phyloP scores from a whole-genome alignment of 495 filamentous ascomycete genomes.

The Amphirosellinia nigrospora region DNA sequence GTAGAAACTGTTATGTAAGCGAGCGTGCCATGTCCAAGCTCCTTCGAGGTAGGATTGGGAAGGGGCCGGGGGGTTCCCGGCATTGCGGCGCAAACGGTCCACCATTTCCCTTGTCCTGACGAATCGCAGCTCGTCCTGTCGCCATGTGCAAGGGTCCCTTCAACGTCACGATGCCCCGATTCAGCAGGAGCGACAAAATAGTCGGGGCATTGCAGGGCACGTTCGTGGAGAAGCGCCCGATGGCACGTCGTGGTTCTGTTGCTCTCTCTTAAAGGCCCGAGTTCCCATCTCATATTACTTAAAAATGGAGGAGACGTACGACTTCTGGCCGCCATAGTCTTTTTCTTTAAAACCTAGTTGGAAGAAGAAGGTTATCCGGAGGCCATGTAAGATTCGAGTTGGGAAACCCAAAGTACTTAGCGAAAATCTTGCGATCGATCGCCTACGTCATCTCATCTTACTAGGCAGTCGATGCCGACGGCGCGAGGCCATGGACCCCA shows the following conservation, averaged over 20 bases:
- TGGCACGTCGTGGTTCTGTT: conserved; percentile 12
- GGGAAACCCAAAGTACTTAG: neutral
- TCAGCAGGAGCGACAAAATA: conserved; percentile 14
- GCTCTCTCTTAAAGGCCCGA: neutral
- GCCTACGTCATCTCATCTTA: neutral
- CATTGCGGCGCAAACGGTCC: neutral
- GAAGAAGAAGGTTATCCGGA: neutral
- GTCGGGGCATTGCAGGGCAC: neutral
- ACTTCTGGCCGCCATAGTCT: neutral
- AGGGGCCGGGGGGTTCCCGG: conserved; percentile 11
- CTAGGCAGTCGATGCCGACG: neutral
- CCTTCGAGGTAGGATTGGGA: conserved; percentile 5
- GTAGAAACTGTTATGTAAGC: conserved; percentile 8
- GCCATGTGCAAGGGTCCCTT: conserved; percentile 5
- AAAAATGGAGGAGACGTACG: neutral
- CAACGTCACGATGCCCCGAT: conserved; percentile 19
- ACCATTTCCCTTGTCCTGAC: neutral
- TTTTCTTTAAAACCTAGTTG: neutral
- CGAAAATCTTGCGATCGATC: neutral
- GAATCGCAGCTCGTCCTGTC: neutral
- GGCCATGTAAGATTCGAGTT: neutral
- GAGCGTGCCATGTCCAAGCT: too few relatives aligned
- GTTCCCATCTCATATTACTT: neutral
- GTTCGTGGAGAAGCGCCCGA: neutral
- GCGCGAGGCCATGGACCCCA: neutral